These are phyloP conservation scores for Lactarius indigo DNA, from an alignment of 768 basidiomycete genomes.

Conservation along the genomic window DNA sequence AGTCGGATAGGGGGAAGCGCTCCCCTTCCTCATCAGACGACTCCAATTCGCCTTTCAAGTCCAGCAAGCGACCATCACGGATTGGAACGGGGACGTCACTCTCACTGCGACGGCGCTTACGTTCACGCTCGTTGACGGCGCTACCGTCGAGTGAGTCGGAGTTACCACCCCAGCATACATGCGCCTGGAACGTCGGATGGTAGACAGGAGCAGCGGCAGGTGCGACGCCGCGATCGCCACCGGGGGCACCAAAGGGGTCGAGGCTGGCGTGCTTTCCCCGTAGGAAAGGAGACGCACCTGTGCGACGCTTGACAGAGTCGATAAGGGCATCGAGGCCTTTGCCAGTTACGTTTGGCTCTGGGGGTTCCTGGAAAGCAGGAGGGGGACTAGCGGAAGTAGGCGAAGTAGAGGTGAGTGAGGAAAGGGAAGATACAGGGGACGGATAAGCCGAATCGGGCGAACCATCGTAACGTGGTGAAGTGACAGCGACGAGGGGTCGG, in stretches of 20 bases:
- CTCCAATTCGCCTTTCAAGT: conserved; percentile 12
- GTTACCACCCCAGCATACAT: conserved; percentile 28
- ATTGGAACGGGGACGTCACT: conserved; percentile 8
- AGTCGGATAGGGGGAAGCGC: conserved; percentile 23
- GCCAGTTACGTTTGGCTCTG: conserved; percentile 43
- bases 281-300: conserved; percentile 46
- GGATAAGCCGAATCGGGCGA: conserved; percentile 26
- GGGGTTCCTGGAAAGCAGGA: conserved; percentile 33
- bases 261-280: conserved; percentile 50
- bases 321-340: conserved; percentile 49
- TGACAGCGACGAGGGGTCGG: conserved; percentile 30
- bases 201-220: conserved; percentile 27
- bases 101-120: conserved; percentile 19
- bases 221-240: conserved; percentile 34
- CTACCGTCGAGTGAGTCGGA: conserved; percentile 1
- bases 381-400: conserved; percentile 17
- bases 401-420: conserved; percentile 20
- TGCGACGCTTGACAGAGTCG: conserved; percentile 47
- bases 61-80: conserved; percentile 8
- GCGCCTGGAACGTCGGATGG: conserved; percentile 32
- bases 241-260: conserved; percentile 45
- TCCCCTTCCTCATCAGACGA: conserved; percentile 20
- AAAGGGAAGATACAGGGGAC: conserved; percentile 23
- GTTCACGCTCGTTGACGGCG: conserved; percentile 11
- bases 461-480: conserved; percentile 21